Evolutionary conservation across 441 rosid genomes (phyloP), one percentile per base, ranked within the genome.

Genomic region (Capsella rubella): DNA sequence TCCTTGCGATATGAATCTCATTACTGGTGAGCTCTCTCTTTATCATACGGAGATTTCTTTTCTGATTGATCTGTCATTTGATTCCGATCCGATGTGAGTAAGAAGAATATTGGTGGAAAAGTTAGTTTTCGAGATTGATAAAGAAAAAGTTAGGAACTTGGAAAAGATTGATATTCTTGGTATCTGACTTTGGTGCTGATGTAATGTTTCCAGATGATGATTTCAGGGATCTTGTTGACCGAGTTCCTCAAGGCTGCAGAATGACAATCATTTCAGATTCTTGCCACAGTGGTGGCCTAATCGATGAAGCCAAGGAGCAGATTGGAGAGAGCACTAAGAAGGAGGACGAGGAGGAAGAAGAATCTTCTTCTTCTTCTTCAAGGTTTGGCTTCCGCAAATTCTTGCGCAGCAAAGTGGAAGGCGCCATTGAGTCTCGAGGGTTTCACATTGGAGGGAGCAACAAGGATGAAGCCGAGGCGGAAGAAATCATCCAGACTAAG

Each of bases 1-100:
- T 16, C 98, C 98, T 45, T 90, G 89, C 76, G 98, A 94, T 69
- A 93, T 93, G 97, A 93, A 93, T 83, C 95, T 93, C 55, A 90
- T 93, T 67, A 92, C 95, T 56, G 97, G 95, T 91, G 67, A 47
- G 56, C 25, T 21, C 25, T 21, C 25, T 21, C 25, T 66, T 11
- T 29, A 0, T 5, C 4, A 15, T 28, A 16, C 43, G 35, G 27
- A 45, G 49, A 45, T 45, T 45, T 50, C 16, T 11, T 6, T 1
- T 28, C 18, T 4, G 11, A 49, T 49, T 50, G 4, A 47, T 42
- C 34, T 63, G 55, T 52, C 65, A 3, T 40, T 71, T 69, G 14
- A 46, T 62, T 42, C 50, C 8, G 74, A 16, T 68, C 56, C 1
- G 37, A 21, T 67, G 25, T 21, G 0, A 55, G 16, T 37, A 37